Conservation (phyloP, 2,329 filamentous ascomycete species). For the Diaporthe longicolla region DNA sequence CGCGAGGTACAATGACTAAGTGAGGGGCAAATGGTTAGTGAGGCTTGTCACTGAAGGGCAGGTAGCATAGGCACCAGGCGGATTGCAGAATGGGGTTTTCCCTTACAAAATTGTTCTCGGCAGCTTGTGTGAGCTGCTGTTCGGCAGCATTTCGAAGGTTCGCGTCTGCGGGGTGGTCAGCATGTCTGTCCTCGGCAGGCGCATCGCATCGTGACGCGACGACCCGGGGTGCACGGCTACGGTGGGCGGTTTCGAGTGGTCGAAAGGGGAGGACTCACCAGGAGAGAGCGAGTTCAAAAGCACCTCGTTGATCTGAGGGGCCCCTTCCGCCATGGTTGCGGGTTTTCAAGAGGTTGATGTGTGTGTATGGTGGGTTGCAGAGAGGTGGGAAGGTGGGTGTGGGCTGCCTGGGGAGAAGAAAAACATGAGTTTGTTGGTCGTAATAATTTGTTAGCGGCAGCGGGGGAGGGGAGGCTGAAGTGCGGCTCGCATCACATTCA, state of each 20-base stretch:
- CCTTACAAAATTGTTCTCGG: conserved; percentile 93
- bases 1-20: conserved; percentile 89
- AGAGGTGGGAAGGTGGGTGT: conserved; percentile 32
- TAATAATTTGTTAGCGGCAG: conserved; percentile 41
- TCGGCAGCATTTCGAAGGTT: conserved; percentile 91
- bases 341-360: conserved; percentile 32
- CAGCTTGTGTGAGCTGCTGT: conserved; percentile 92
- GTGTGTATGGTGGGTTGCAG: conserved; percentile 49
- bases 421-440: conserved; percentile 42
- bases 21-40: conserved; percentile 36
- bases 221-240: conserved; percentile 41
- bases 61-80: conserved; percentile 11
- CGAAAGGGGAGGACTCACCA: conserved; percentile 71
- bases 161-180: conserved; percentile 76
- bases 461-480: conserved; percentile 40
- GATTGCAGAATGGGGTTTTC: conserved; percentile 44
- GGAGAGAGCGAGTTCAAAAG: conserved; percentile 96
- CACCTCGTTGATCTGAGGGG: conserved; percentile 96
- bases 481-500: conserved; percentile 39
- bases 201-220: conserved; percentile 41
- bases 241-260: conserved; percentile 7
- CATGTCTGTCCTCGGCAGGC: conserved; percentile 42
- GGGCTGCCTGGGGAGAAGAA: conserved; percentile 41
- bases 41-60: conserved; percentile 37
- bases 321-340: conserved; percentile 74